phyloP scores from a whole-genome alignment of 2,329 filamentous ascomycete genomes.

The Sclerotinia subarctica region DNA sequence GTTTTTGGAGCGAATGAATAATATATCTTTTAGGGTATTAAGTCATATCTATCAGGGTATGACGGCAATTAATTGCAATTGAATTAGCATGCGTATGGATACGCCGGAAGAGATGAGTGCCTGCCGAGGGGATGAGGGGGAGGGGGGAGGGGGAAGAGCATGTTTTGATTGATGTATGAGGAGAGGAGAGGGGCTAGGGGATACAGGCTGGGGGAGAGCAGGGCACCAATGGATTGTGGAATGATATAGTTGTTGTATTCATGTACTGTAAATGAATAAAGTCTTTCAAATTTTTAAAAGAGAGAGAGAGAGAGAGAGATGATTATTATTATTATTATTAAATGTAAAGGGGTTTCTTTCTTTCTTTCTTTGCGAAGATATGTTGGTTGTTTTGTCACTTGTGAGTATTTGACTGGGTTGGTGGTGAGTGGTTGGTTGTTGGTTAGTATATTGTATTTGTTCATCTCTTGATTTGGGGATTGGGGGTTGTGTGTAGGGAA shows the following conservation, averaged over 20 bases:
- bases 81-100: conserved; percentile 15
- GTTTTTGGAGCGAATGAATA: background rate
- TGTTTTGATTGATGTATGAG: background rate
- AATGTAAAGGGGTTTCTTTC: no score
- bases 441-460: no score
- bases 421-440: no score
- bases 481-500: no score
- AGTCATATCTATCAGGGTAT: background rate
- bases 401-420: no score
- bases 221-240: background rate
- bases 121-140: background rate
- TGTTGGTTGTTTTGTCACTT: background rate
- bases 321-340: no score
- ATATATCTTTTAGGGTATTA: conserved; percentile 12
- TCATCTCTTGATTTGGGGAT: no score
- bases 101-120: conserved; percentile 12
- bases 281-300: background rate
- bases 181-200: background rate
- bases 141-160: background rate
- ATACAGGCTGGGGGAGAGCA: background rate
- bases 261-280: conserved; percentile 4
- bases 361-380: background rate
- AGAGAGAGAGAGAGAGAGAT: background rate
- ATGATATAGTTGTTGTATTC: background rate
- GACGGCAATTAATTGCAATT: conserved; percentile 5